Base-by-base conservation (phyloP, 208 protist genomes). In the Trypanosoma conorhini region DNA sequence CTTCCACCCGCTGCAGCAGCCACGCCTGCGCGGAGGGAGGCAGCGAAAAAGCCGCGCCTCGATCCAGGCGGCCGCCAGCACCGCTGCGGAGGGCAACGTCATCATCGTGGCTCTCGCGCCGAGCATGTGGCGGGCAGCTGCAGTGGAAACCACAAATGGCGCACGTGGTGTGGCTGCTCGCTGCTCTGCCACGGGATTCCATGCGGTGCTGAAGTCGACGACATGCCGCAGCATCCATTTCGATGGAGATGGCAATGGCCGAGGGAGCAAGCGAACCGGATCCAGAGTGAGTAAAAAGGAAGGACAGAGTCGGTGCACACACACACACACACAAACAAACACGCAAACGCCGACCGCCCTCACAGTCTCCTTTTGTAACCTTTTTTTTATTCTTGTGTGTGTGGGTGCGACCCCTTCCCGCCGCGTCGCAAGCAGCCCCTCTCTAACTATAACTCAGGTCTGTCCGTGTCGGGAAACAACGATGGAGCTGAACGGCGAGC, bases 141-240 rank as follows among this genome's bases (percentile, higher is more conserved):
- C 73, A 78, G 56, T 44, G 48, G 52, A 51, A 50, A 12, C 28
- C 61, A 33, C 38, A 48, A 0, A 9, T 1, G 26, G 22, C 9
- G n/a, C 50, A 54, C 19, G 22, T 9, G 4, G 50, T 24, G 19
- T 42, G 58, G 42, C 50, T 65, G 26, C 51, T 56, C 10, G 78
- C 76, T 3, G 75, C 70, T 26, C 78, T 66, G 3, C 81, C 80
- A 24, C 84, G 74, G 8, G 75, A 73, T 62, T 88, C 80, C 87
- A 93, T 93, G 62, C 87, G 87, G 70, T 84, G 80, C 61, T 93
- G 87, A 60, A 93, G 72, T 50, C 87, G 82, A 42, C 76, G 63
- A 61, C 71, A 83, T 35, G 58, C 80, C 56, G 70, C 69, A 5
- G 57, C 71, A 68, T 79, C 64, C 64, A 75, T 76, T 59, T 59